phyloP scores from a whole-genome alignment of 352 stramenopile species.

The Phytophthora boehmeriae region DNA sequence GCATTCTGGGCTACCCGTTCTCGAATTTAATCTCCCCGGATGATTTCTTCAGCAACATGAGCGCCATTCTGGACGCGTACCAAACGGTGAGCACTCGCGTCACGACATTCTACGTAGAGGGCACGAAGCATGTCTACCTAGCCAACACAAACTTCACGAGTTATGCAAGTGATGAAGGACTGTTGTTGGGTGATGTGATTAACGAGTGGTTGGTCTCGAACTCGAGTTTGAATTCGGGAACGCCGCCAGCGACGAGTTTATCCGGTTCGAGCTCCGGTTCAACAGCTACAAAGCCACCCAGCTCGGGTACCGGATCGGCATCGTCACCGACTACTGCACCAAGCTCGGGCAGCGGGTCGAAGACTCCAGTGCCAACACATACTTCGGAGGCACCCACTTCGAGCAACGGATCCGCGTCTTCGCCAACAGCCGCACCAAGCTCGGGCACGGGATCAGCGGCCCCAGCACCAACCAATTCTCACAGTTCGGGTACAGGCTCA shows the following conservation, averaged over 20 bases:
- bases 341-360: neutral
- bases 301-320: neutral
- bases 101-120: constrained; percentile 38
- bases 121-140: constrained; percentile 37
- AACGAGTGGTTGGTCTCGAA: constrained; percentile 39
- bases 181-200: constrained; percentile 34
- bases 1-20: constrained; percentile 64
- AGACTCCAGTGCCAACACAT: neutral
- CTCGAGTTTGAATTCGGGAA: constrained; percentile 23
- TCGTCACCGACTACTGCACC: neutral
- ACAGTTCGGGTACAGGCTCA: constrained; percentile 1
- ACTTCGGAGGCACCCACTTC: neutral
- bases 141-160: constrained; percentile 30
- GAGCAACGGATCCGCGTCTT: neutral
- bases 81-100: constrained; percentile 30
- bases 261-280: neutral
- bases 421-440: too few species aligned
- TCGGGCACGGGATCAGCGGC: too few species aligned
- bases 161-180: constrained; percentile 32
- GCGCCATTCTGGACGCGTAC: constrained; percentile 38
- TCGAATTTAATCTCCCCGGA: constrained; percentile 50
- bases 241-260: constrained; percentile 11
- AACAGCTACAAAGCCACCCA: neutral
- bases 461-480: too few species aligned
- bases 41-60: constrained; percentile 52